Conservation (phyloP, 768 basidiomycete genomes). For the Dioszegia hungarica region DNA sequence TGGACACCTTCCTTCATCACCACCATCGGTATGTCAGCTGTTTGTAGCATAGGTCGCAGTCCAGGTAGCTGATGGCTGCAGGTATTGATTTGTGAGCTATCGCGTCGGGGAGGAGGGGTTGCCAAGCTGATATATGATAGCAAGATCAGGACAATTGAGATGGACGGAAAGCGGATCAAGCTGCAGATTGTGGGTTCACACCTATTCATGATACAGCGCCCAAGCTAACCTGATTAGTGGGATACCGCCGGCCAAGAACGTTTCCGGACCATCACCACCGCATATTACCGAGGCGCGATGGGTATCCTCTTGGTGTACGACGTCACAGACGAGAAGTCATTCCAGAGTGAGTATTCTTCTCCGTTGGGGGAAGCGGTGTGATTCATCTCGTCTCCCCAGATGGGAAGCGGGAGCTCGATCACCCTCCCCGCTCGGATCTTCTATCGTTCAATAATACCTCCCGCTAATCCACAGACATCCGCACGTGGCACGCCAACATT, state of each 20-base stretch:
- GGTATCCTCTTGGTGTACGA: constrained; percentile 98
- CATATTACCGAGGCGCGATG: constrained; percentile 98
- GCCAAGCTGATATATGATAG: neutral
- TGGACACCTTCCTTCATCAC: constrained; percentile 99
- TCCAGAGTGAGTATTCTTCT: constrained; percentile 71
- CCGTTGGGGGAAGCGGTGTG: neutral
- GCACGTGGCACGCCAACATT: constrained; percentile 95
- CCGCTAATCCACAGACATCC: constrained; percentile 65
- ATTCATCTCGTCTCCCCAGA: too few relatives aligned
- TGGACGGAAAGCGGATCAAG: constrained; percentile 97
- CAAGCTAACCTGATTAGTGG: constrained; percentile 63
- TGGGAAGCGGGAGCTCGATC: too few relatives aligned
- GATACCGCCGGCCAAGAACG: constrained; percentile 97
- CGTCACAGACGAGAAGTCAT: constrained; percentile 77
- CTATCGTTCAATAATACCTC: too few relatives aligned
- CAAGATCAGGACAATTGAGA: constrained; percentile 91
- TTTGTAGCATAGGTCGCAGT: constrained; percentile 50
- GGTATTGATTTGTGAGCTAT: constrained; percentile 16
- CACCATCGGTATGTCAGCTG: constrained; percentile 66
- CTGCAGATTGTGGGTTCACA: constrained; percentile 87
- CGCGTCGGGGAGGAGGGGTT: neutral
- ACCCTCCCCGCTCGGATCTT: too few relatives aligned
- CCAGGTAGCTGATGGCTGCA: constrained; percentile 51
- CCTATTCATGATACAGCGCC: too few relatives aligned
- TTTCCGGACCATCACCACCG: constrained; percentile 98